Evolutionary conservation across 768 basidiomycete genomes (phyloP), one percentile per base, ranked within the genome.

Genomic region (Auriscalpium vulgare): DNA sequence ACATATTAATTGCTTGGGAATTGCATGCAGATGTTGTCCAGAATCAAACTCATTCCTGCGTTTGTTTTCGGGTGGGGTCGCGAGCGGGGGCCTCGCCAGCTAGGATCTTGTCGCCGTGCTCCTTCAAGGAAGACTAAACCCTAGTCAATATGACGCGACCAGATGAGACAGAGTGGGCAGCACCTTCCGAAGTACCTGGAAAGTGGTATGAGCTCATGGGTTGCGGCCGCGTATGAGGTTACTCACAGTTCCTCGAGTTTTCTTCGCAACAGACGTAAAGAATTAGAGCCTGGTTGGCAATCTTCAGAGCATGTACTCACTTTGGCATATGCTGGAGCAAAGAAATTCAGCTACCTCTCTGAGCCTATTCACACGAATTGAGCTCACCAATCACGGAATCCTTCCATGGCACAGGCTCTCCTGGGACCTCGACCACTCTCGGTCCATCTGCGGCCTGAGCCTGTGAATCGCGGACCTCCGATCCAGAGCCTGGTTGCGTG

Each of bases 301-400:
- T 37, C 40, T 17, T 0, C 40, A 43, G 40, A 13, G 8, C 1
- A n/a, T 29, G 6, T 44, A 4, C 29, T 29, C 29, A 53, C 52
- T 43, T 53, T 35, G 1, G 52, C 52, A 36, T 53, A 45, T 9
- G 52, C 52, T 53, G 19, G 6, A 44, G 29, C 17, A 35, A 8
- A 8, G 16, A 29, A 1, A 14, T 4, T 53, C 21, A 53, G 43
- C 40, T 14, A 9, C 19, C 9, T 35, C 8, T 35, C 8, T 16
- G 6, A 13, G 19, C 16, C 36, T 4, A 6, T 10, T 16, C 19
- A 21, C n/a, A 44, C 1, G 46, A 13, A 29, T 6, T 54, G 44
- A 60, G 21, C 74, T 23, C 57, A 81, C 82, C 83, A 47, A 82
- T 75, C 8, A 83, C 78, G 56, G 72, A 75, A 47, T 84, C 81